Evolutionary conservation across 192 early-diverging fungal genomes (phyloP).

Genomic region (Coemansia sp.): DNA sequence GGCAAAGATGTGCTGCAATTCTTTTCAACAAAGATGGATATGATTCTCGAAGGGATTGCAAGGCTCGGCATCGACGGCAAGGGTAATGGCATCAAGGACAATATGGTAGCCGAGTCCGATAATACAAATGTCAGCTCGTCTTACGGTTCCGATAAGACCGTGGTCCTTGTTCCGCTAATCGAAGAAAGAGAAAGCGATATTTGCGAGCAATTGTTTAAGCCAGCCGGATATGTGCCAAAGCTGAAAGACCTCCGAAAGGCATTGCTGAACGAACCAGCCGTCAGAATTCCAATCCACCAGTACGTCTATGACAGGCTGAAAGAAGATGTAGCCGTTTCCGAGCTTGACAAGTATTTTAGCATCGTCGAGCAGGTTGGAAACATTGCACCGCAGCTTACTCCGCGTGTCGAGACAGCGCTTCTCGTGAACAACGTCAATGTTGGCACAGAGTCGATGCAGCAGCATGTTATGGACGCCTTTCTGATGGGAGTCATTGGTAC

Average conservation of each 20-base stretch:
- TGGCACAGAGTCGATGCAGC: conserved; percentile 48
- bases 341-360: conserved; percentile 18
- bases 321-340: conserved; percentile 2
- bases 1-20: background rate
- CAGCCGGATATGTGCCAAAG: conserved; percentile 16
- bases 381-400: conserved; percentile 37
- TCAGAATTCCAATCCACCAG: conserved; percentile 39
- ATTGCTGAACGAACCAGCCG: conserved; percentile 5
- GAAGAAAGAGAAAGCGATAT: conserved; percentile 24
- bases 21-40: conserved; percentile 6
- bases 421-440: conserved; percentile 14
- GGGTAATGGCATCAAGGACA: background rate
- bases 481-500: conserved; percentile 38
- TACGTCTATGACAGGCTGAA: conserved; percentile 17
- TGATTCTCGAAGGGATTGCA: conserved; percentile 3
- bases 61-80: background rate
- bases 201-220: conserved; percentile 23
- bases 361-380: conserved; percentile 46
- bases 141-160: conserved; percentile 20
- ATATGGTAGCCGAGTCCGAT: background rate
- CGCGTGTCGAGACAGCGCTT: conserved; percentile 32
- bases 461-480: conserved; percentile 40
- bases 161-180: background rate
- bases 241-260: background rate
- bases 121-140: conserved; percentile 5